Conservation (phyloP, 2,329 filamentous ascomycete species). For the Xylariaceae sp. region DNA sequence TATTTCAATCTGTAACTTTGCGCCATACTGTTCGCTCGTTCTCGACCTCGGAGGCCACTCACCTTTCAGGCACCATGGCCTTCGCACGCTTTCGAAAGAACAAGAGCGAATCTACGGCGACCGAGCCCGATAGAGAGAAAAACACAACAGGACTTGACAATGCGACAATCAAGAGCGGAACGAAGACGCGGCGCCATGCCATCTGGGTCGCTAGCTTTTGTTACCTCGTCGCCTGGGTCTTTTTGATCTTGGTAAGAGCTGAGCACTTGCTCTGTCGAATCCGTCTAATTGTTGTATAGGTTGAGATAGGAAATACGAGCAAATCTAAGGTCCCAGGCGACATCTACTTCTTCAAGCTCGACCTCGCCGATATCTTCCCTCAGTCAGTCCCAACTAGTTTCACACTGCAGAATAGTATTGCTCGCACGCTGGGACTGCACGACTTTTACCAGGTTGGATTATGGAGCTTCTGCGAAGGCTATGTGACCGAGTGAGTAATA, state of each 20-base stretch:
- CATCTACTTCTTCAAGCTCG: slow-evolving; percentile 81
- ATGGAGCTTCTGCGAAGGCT: slow-evolving; percentile 91
- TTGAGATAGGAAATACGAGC: slow-evolving; percentile 70
- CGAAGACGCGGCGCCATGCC: slow-evolving; percentile 53
- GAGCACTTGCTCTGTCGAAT: not conserved
- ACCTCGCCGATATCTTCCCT: slow-evolving; percentile 78
- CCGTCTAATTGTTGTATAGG: slow-evolving; percentile 22
- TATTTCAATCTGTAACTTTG: too few species aligned
- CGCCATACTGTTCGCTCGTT: too few species aligned
- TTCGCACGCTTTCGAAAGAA: slow-evolving; percentile 22
- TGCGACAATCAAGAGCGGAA: slow-evolving; percentile 40
- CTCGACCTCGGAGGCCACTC: too few species aligned
- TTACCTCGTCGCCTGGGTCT: slow-evolving; percentile 63
- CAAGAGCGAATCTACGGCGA: slow-evolving; percentile 9
- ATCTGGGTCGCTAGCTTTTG: slow-evolving; percentile 62
- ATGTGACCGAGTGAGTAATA: slow-evolving; percentile 52
- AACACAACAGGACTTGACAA: slow-evolving; percentile 5
- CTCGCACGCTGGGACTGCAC: slow-evolving; percentile 78
- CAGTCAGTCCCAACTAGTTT: slow-evolving; percentile 64
- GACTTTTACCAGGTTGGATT: slow-evolving; percentile 93
- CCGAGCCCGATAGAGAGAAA: slow-evolving; percentile 16
- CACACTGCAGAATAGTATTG: slow-evolving; percentile 77
- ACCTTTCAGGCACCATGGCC: slow-evolving; percentile 7
- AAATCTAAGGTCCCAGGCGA: slow-evolving; percentile 57
- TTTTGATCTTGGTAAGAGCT: slow-evolving; percentile 65